Conservation (phyloP, 2,329 filamentous ascomycete species). For the Epichloe sp. region DNA sequence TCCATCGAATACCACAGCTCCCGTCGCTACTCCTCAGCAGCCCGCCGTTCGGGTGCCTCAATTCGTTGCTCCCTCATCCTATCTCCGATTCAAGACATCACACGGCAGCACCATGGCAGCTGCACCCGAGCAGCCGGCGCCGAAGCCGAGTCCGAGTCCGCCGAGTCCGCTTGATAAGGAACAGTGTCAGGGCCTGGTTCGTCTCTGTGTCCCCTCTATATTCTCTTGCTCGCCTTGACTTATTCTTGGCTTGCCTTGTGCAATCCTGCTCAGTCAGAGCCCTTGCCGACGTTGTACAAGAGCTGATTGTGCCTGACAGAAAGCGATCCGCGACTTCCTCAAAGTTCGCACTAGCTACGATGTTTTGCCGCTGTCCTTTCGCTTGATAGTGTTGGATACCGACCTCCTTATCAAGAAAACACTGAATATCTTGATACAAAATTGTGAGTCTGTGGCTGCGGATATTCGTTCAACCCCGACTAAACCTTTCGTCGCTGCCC, state of each 20-base stretch:
- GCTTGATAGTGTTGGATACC: slow-evolving; percentile 90
- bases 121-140: slow-evolving; percentile 7
- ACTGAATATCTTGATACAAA: slow-evolving; percentile 86
- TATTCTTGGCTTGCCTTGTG: background rate
- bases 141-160: slow-evolving; percentile 11
- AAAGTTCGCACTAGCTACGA: slow-evolving; percentile 96
- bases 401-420: slow-evolving; percentile 94
- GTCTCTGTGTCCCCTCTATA: slow-evolving; percentile 2
- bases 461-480: background rate
- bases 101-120: slow-evolving; percentile 22
- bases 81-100: slow-evolving; percentile 31
- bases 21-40: slow-evolving; percentile 5
- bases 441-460: slow-evolving; percentile 46
- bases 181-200: slow-evolving; percentile 63
- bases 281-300: background rate
- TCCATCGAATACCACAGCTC: background rate
- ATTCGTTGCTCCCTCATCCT: slow-evolving; percentile 48
- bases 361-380: slow-evolving; percentile 89
- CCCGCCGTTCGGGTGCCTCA: slow-evolving; percentile 29
- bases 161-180: slow-evolving; percentile 58
- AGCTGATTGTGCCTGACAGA: slow-evolving; percentile 35
- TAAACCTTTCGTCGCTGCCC: background rate
- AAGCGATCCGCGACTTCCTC: slow-evolving; percentile 87
- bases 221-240: background rate
- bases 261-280: background rate